Evolutionary conservation across 495 filamentous ascomycete genomes (phyloP), one percentile per base, ranked within the genome.

Genomic region (Elaphomyces granulatus): DNA sequence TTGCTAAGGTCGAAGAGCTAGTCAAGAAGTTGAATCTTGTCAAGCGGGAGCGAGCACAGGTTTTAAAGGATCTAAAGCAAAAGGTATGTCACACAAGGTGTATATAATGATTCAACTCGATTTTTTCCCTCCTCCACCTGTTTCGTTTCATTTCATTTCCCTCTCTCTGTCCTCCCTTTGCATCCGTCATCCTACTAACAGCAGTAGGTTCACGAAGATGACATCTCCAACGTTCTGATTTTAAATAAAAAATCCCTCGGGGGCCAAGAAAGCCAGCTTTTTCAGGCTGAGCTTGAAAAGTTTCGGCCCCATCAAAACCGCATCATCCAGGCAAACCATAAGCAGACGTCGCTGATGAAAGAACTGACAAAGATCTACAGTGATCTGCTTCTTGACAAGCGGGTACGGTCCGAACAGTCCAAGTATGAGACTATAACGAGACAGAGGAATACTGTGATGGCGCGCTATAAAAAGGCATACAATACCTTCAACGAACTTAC

Each of bases 141-240:
- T n/a, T n/a, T n/a, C n/a, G n/a, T n/a, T n/a, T n/a, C n/a, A n/a
- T n/a, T n/a, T n/a, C n/a, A n/a, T 34, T 3, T 33, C 8, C 23
- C 17, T 35, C 19, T 15, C 10, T 4, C 15, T 35, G 3, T 7
- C 20, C 15, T 23, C 28, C 10, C 1, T 15, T 19, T 32, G 37
- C n/a, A 34, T 12, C 8, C 7, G 34, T 38, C 50, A 32, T 51
- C 34, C 18, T 3, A 14, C 9, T 18, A 32, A n/a, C n/a, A n/a
- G n/a, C n/a, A n/a, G 23, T 42, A 98, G 88, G 80, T 88, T 35
- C 90, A 90, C 60, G 81, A 78, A 50, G 92, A 98, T 49, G 92
- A 98, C 51, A 96, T 96, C 45, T 94, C 88, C 9, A 87, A 92
- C 51, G 86, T 96, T 17, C 63, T 96, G 47, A 96, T 98, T 35